phyloP scores from a whole-genome alignment of 805 yeast species.

The Lachancea waltii region DNA sequence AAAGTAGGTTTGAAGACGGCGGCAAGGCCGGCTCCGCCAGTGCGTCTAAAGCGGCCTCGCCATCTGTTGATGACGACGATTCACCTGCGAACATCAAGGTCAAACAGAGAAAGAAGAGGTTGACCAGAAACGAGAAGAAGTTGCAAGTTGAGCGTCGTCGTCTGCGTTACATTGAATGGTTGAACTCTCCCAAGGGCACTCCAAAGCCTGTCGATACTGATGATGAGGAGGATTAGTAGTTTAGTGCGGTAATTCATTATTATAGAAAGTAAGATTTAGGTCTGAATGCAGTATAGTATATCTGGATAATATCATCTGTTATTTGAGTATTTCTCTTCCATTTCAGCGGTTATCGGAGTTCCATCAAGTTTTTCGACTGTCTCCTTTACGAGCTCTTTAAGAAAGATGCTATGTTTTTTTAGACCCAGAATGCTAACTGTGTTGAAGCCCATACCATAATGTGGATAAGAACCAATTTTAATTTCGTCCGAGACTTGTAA shows the following conservation, averaged over 20 bases:
- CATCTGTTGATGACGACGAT: slow-evolving; percentile 57
- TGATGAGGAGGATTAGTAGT: slow-evolving; percentile 56
- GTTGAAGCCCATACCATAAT: slow-evolving; percentile 52
- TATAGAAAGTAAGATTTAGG: no score
- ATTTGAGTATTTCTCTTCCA: slow-evolving; percentile 41
- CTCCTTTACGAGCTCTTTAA: slow-evolving; percentile 42
- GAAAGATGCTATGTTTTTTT: slow-evolving; percentile 29
- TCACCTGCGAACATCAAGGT: slow-evolving; percentile 96
- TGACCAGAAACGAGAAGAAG: slow-evolving; percentile 95
- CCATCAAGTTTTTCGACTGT: slow-evolving; percentile 49
- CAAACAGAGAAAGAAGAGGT: slow-evolving; percentile 87
- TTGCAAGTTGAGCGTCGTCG: slow-evolving; percentile 89
- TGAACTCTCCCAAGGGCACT: slow-evolving; percentile 94
- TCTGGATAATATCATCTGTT: slow-evolving; percentile 10
- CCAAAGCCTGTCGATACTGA: slow-evolving; percentile 93
- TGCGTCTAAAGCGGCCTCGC: slow-evolving; percentile 41
- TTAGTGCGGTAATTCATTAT: not conserved
- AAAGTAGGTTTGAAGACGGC: slow-evolving; percentile 75
- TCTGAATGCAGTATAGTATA: no score
- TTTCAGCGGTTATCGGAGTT: slow-evolving; percentile 46
- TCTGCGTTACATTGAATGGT: slow-evolving; percentile 89
- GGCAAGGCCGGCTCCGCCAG: slow-evolving; percentile 46
- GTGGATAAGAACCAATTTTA: slow-evolving; percentile 85
- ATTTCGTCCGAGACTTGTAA: slow-evolving; percentile 33
- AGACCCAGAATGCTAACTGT: slow-evolving; percentile 74